Percentiles rank a stretch among this genome's conserved stretches.
These are phyloP conservation scores for Monilinia laxa DNA, from an alignment of 2,329 filamentous ascomycete genomes.

Conservation along the genomic window DNA sequence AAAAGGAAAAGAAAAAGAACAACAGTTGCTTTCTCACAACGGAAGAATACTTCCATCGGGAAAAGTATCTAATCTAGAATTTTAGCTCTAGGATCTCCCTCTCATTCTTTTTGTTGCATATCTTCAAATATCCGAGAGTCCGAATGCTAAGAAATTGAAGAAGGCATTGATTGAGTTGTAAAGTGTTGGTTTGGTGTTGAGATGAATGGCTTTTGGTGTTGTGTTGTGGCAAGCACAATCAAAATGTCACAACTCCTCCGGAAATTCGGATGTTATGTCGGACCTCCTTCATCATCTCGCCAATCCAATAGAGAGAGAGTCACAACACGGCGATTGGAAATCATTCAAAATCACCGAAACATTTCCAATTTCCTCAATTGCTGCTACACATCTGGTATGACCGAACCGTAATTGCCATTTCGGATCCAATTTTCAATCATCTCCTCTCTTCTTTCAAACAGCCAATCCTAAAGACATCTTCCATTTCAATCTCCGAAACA, in stretches of 20 bases:
- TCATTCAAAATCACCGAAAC: constrained; percentile 4
- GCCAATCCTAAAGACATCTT: too few relatives aligned
- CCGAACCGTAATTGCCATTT: not conserved
- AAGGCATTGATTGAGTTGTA: not conserved
- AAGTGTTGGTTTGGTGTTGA: not conserved
- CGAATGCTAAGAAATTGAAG: not conserved
- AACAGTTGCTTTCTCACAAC: not conserved
- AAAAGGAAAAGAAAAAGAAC: not conserved
- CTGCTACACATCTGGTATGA: not conserved
- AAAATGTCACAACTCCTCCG: not conserved
- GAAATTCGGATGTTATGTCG: not conserved
- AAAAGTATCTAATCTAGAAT: not conserved
- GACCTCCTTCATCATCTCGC: constrained; percentile 17
- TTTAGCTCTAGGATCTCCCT: not conserved
- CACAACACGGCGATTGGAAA: not conserved
- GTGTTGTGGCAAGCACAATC: not conserved
- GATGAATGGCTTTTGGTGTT: too few relatives aligned
- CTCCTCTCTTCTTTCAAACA: not conserved
- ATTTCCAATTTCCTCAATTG: not conserved
- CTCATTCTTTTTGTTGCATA: not conserved
- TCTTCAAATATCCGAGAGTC: constrained; percentile 6
- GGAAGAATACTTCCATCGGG: not conserved
- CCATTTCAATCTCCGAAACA: too few relatives aligned
- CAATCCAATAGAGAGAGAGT: not conserved
- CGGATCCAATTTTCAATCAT: not conserved